Evolutionary conservation across 2,329 filamentous ascomycete species (phyloP), one percentile per base, ranked within the genome.

Genomic region (Tolypocladium endophyticum): DNA sequence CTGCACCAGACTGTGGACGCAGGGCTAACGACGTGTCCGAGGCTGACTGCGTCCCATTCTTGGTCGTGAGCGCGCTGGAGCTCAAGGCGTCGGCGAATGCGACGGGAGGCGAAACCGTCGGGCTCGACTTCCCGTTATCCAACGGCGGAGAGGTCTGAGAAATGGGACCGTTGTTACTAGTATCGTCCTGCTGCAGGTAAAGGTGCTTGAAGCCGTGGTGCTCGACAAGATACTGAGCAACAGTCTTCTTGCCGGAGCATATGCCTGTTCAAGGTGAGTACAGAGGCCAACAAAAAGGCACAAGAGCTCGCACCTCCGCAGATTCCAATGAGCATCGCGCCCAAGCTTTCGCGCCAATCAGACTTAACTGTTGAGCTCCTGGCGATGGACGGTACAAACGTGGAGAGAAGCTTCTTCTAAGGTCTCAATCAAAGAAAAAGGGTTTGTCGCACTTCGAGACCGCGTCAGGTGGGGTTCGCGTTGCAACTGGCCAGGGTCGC

Each of bases 231-330:
- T 96, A 97, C 59, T 90, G 84, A 60, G 92, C 92, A 64, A 97
- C 90, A 12, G 91, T 90, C 71, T 86, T 87, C 77, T 97, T 97
- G 69, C 94, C 94, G 56, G 93, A 87, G 77, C 92, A 97, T 68
- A 97, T 93, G 69, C 90, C 92, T 94, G 69, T 35, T 25, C 16
- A 41, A 18, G 14, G 33, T 45, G 28, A 35, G 39, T 16, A 23
- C 20, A 23, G 50, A 54, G 50, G 20, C 50, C 11, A 5, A 6
- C 33, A 11, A 20, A 38, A 12, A 30, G 9, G n/a, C 23, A 11
- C 28, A 28, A 33, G 30, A 25, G 28, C 3, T 35, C 74, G 70
- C 79, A 88, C 87, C 86, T 69, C 87, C 87, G 68, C 88, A 92
- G 61, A 92, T 81, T 59, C 88, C 89, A 63, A 92, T 88, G 47